Conservation (phyloP, 768 basidiomycete genomes). For the Hebeloma cylindrosporum region DNA sequence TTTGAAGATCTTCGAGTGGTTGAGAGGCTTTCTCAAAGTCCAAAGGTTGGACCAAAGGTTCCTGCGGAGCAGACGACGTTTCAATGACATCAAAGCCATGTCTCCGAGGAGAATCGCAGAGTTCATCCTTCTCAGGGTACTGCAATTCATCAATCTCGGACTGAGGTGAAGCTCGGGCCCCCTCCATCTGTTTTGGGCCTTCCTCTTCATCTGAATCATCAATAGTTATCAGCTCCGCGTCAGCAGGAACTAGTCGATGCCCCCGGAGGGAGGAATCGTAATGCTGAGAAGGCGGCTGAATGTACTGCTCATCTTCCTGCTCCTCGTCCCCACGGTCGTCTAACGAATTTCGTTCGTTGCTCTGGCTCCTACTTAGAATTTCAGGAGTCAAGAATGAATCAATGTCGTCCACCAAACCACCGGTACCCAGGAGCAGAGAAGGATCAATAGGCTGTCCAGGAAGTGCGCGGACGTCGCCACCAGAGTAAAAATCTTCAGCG, state of each 20-base stretch:
- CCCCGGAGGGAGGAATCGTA: background rate
- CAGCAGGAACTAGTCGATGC: conserved; percentile 13
- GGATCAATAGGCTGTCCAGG: conserved; percentile 16
- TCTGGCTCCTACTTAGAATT: conserved; percentile 22
- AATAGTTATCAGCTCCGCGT: conserved; percentile 22
- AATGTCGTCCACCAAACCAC: conserved; percentile 20
- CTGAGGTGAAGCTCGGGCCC: background rate
- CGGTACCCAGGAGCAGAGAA: conserved; percentile 13
- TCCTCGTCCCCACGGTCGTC: background rate
- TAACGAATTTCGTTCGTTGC: conserved; percentile 13
- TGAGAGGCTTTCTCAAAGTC: no score
- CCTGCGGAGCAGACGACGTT: no score
- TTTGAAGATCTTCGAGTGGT: background rate
- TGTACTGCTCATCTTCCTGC: background rate
- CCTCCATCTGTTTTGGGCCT: conserved; percentile 1
- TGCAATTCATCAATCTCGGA: conserved; percentile 1
- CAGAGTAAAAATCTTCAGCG: conserved; percentile 39
- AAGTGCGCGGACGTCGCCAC: conserved; percentile 24
- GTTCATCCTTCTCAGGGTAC: background rate
- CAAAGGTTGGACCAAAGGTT: no score
- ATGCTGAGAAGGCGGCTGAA: background rate
- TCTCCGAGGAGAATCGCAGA: no score
- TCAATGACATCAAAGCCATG: no score
- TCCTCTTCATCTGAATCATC: conserved; percentile 24
- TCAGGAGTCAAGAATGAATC: conserved; percentile 29